Evolutionary conservation across 2,329 filamentous ascomycete genomes (phyloP), one percentile per base, ranked within the genome.

Genomic region (Aspergillus viridinutans): DNA sequence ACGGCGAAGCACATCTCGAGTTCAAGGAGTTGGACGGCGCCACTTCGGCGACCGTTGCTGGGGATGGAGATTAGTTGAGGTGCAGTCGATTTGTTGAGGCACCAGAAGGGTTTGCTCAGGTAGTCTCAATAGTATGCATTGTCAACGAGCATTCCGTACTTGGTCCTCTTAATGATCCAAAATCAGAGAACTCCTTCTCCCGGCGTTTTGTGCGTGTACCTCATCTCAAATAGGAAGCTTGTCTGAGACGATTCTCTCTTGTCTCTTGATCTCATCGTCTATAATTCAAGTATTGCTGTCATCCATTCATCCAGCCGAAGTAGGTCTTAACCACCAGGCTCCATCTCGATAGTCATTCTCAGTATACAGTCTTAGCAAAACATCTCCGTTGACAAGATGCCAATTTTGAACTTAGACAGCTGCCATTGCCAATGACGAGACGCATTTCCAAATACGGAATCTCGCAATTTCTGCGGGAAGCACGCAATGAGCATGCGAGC

Each of bases 1-100:
- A 77, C 56, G 68, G 66, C 29, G 78, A 79, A 61, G 69, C 72
- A 1, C 63, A 69, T 59, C 53, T 71, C 29, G 64, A 72, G 58
- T 58, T 72, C 50, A 57, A 53, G 17, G 56, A 64, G 9, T 48
- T 66, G 26, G 43, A 29, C 12, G 54, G 59, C 17, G 55, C 59
- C 8, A 52, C 58, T n/a, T 12, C 23, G n/a, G 32, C 54, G 6
- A 28, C 21, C 23, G 10, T 10, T 23, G 29, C 20, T 7, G 29
- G n/a, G 45, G 20, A 38, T 3, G 40, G 9, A 12, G n/a, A 47
- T 7, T 26, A 25, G 21, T 21, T 12, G n/a, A n/a, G n/a, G 29
- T 5, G 29, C 3, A 4, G 29, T 32, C 14, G 29, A 32, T 6
- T 14, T 32, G 29, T 32, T 14, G 12, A 32, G 29, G 29, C 12